Evolutionary conservation across 352 stramenopile genomes (phyloP).

Genomic region (Phytophthora ramorum): DNA sequence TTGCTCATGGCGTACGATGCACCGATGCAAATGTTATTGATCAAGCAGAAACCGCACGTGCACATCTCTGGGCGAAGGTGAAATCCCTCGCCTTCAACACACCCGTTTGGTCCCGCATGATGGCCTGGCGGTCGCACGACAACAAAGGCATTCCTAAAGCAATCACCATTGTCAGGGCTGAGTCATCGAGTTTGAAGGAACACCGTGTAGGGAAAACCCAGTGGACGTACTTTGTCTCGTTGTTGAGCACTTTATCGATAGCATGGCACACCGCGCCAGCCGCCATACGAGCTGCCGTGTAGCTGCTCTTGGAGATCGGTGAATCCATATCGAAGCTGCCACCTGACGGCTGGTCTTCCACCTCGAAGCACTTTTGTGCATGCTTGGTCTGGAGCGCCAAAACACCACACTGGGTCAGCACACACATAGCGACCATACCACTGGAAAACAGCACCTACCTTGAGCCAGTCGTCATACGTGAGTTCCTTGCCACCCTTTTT

Average conservation of each 20-base stretch:
- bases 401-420: conserved; percentile 7
- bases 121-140: conserved; percentile 65
- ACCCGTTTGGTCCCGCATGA: conserved; percentile 68
- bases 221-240: conserved; percentile 54
- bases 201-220: neutral
- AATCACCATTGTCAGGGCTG: conserved; percentile 2
- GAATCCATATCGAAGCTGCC: conserved; percentile 73
- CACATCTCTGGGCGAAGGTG: conserved; percentile 63
- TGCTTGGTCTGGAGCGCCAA: conserved; percentile 41
- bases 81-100: conserved; percentile 60
- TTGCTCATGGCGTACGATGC: conserved; percentile 63
- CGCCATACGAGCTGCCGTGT: conserved; percentile 57
- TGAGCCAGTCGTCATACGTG: conserved; percentile 52
- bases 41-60: conserved; percentile 69
- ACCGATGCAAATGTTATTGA: conserved; percentile 78
- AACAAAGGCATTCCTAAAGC: conserved; percentile 66
- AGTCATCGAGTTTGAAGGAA: neutral
- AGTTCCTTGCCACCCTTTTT: conserved; percentile 35
- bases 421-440: neutral
- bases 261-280: conserved; percentile 68
- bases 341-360: conserved; percentile 50
- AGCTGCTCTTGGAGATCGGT: conserved; percentile 68
- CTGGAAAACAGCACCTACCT: conserved; percentile 32
- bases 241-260: conserved; percentile 67
- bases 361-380: conserved; percentile 55